Evolutionary conservation across 164 flowering plant species (phyloP).

Genomic region (Hamamelis virginiana): DNA sequence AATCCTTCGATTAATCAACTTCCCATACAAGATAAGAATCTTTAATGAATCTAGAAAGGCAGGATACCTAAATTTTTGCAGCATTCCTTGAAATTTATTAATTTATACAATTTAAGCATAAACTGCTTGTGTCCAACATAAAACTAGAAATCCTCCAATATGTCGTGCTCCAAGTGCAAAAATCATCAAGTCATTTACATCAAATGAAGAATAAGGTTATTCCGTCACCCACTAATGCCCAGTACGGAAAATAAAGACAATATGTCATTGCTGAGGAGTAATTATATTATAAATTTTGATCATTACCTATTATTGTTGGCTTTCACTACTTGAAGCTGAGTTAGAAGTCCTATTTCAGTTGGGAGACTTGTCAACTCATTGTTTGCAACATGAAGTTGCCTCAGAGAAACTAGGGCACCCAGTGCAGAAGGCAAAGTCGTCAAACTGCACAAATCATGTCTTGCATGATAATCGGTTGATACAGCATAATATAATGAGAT

Average conservation of each 20-base stretch:
- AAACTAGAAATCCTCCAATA: not conserved
- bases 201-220: not conserved
- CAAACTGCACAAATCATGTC: slow-evolving; percentile 47
- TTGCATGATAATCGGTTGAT: slow-evolving; percentile 8
- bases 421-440: slow-evolving; percentile 63
- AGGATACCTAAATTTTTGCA: no score
- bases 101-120: not conserved
- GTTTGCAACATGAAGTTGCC: slow-evolving; percentile 53
- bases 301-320: slow-evolving; percentile 71
- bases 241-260: not conserved
- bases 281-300: not conserved
- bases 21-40: no score
- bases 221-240: no score
- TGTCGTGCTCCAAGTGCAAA: no score
- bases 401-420: slow-evolving; percentile 61
- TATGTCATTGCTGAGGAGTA: not conserved
- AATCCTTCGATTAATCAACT: no score
- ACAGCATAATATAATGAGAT: not conserved
- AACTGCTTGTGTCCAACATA: not conserved
- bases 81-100: not conserved
- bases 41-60: no score
- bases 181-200: not conserved
- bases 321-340: slow-evolving; percentile 60
- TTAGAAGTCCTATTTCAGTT: slow-evolving; percentile 62
- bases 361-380: slow-evolving; percentile 74